Evolutionary conservation across 2,329 filamentous ascomycete genomes (phyloP).

Genomic region (Talaromyces sp.): DNA sequence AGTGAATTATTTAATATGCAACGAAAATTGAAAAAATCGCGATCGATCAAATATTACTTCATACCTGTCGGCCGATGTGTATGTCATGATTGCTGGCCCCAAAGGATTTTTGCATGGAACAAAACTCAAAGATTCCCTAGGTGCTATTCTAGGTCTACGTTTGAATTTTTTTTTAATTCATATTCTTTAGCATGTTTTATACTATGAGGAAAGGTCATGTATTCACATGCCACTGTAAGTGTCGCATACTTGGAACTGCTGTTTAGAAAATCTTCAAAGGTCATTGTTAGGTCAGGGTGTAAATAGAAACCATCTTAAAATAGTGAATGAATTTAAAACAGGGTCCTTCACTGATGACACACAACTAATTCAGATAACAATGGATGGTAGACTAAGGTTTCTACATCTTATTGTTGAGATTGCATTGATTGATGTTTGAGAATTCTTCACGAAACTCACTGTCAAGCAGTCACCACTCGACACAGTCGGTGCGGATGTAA

Average conservation of each 20-base stretch:
- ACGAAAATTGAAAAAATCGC: background rate
- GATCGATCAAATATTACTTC: background rate
- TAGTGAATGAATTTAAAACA: too few species aligned
- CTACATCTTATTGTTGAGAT: background rate
- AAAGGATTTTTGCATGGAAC: background rate
- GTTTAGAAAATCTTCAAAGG: background rate
- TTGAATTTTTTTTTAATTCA: background rate
- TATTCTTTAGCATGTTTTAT: background rate
- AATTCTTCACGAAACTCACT: background rate
- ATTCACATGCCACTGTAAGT: too few species aligned
- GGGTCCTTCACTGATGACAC: background rate
- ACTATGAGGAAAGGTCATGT: background rate
- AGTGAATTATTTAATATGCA: background rate
- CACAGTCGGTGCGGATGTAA: background rate
- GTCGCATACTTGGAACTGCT: background rate
- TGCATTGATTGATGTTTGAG: background rate
- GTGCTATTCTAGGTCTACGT: background rate
- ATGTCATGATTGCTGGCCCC: background rate
- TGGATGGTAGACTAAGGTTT: background rate
- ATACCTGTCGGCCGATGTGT: background rate
- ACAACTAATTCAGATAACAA: background rate
- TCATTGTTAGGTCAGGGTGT: background rate
- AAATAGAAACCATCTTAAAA: background rate
- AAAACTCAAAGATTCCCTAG: background rate
- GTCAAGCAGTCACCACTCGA: background rate